Percentiles rank a stretch among this genome's conserved stretches.
phyloP scores from a whole-genome alignment of 2,329 filamentous ascomycete genomes.

The Sphaerostilbella broomeana region DNA sequence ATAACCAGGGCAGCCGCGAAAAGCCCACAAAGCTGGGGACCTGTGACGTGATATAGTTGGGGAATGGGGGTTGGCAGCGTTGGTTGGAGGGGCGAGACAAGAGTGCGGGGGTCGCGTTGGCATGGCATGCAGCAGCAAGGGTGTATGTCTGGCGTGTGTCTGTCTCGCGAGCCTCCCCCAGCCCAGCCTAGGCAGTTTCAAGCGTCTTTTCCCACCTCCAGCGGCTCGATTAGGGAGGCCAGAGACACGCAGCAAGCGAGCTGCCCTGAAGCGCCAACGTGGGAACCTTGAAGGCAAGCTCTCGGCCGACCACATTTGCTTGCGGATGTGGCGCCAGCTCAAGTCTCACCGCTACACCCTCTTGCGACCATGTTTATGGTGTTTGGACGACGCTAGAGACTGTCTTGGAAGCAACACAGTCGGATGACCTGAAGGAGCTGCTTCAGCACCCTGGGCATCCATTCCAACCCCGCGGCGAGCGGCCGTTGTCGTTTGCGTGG shows the following conservation, averaged over 20 bases:
- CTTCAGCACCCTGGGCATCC: slow-evolving; percentile 11
- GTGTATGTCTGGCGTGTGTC: too few species aligned
- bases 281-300: not conserved
- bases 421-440: slow-evolving; percentile 11
- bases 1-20: slow-evolving; percentile 10
- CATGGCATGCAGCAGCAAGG: too few species aligned
- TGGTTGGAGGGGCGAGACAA: slow-evolving; percentile 11
- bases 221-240: too few species aligned
- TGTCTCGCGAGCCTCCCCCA: too few species aligned
- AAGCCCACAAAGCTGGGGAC: slow-evolving; percentile 9
- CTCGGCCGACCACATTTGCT: slow-evolving; percentile 4
- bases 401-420: slow-evolving; percentile 1
- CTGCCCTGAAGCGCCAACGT: too few species aligned
- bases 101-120: slow-evolving; percentile 13
- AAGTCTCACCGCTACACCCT: slow-evolving; percentile 9
- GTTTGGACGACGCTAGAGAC: slow-evolving; percentile 1
- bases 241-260: too few species aligned
- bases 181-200: too few species aligned
- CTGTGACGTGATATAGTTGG: slow-evolving; percentile 16
- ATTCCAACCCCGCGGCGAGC: slow-evolving; percentile 9
- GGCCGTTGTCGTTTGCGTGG: slow-evolving; percentile 1
- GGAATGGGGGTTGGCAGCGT: slow-evolving; percentile 8
- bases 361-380: not conserved
- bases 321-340: slow-evolving; percentile 10
- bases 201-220: too few species aligned